phyloP scores from a whole-genome alignment of 768 basidiomycete genomes.

The Russula sp. region DNA sequence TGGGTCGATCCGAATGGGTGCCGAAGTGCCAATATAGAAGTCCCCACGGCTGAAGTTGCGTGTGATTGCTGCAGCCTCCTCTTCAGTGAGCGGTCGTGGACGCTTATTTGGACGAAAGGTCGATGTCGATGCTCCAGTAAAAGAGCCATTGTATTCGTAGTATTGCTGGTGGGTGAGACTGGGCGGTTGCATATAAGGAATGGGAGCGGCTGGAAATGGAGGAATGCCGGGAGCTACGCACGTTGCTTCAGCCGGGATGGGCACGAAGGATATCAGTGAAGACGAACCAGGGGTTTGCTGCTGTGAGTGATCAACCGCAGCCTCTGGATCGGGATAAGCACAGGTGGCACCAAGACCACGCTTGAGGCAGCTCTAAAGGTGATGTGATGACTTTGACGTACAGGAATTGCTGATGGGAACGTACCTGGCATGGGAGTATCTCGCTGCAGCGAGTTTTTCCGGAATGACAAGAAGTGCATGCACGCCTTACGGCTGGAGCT shows the following conservation, averaged over 20 bases:
- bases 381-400: constrained; percentile 1
- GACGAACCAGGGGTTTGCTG: constrained; percentile 24
- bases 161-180: constrained; percentile 51
- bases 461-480: constrained; percentile 74
- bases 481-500: constrained; percentile 74
- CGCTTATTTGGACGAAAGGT: constrained; percentile 79
- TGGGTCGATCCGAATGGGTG: constrained; percentile 78
- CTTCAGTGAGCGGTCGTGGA: constrained; percentile 73
- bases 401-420: constrained; percentile 19
- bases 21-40: constrained; percentile 75
- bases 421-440: constrained; percentile 73
- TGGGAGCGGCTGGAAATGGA: constrained; percentile 35
- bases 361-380: constrained; percentile 68
- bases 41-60: constrained; percentile 77
- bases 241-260: constrained; percentile 25
- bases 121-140: constrained; percentile 63
- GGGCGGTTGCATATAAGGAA: constrained; percentile 37
- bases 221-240: constrained; percentile 32
- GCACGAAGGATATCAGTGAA: constrained; percentile 24
- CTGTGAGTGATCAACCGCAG: constrained; percentile 25
- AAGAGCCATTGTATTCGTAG: constrained; percentile 55
- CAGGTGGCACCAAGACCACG: constrained; percentile 66
- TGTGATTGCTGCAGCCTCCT: constrained; percentile 78
- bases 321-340: constrained; percentile 74
- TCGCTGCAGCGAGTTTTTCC: constrained; percentile 83